Evolutionary conservation across 164 flowering plant species (phyloP).

Genomic region (Vitis amurensis): DNA sequence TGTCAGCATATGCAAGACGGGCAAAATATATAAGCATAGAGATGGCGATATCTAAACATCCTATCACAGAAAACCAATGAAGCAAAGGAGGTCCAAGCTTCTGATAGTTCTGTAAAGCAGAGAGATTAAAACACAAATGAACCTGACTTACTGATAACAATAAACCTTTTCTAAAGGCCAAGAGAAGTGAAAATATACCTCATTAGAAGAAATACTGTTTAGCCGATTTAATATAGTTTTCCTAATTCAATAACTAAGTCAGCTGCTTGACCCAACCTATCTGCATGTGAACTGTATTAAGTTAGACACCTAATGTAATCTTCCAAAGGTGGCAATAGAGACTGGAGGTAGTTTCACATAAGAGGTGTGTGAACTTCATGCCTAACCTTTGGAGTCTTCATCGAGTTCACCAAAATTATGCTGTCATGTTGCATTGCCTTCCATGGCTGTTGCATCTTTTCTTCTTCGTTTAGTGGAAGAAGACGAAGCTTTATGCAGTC

Average conservation of each 20-base stretch:
- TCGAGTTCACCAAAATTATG: neutral
- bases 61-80: constrained; percentile 3
- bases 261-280: neutral
- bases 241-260: neutral
- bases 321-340: neutral
- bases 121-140: neutral
- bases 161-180: too few relatives aligned
- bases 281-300: neutral
- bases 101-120: neutral
- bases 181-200: too few relatives aligned
- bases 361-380: neutral
- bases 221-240: neutral
- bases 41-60: neutral
- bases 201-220: neutral
- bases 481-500: constrained; percentile 29
- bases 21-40: neutral
- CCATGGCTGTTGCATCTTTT: constrained; percentile 18
- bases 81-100: neutral
- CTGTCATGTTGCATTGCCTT: constrained; percentile 18
- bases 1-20: neutral
- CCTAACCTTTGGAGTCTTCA: constrained; percentile 7
- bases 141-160: neutral
- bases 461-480: constrained; percentile 22
- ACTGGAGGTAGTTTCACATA: neutral
- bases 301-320: neutral